phyloP scores from a whole-genome alignment of 129 eudicot genomes.

The Logfia minima region DNA sequence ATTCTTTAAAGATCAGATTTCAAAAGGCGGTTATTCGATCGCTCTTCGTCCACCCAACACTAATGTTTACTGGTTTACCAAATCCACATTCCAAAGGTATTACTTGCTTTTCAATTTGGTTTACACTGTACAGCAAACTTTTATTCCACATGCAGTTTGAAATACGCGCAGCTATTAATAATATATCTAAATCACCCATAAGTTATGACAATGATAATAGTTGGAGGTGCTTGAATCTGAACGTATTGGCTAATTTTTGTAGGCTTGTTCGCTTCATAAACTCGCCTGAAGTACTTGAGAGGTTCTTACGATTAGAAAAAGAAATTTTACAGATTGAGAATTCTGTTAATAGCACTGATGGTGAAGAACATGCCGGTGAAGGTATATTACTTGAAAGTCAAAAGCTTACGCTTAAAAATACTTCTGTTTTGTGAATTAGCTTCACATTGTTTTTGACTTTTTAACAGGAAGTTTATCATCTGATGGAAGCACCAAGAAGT shows the following conservation, averaged over 20 bases:
- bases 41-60: slow-evolving; percentile 70
- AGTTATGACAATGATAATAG: slow-evolving; percentile 4
- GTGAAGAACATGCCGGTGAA: slow-evolving; percentile 48
- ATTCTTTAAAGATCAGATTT: slow-evolving; percentile 84
- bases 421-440: slow-evolving; percentile 9
- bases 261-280: slow-evolving; percentile 95
- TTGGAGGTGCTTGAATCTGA: slow-evolving; percentile 5
- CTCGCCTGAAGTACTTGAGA: slow-evolving; percentile 97
- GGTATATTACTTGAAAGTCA: slow-evolving; percentile 47
- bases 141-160: not conserved
- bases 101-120: not conserved
- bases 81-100: slow-evolving; percentile 89
- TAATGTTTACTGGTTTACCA: slow-evolving; percentile 74
- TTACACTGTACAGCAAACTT: not conserved
- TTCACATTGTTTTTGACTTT: slow-evolving; percentile 12
- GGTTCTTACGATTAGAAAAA: slow-evolving; percentile 69
- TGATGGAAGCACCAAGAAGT: slow-evolving; percentile 57
- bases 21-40: slow-evolving; percentile 94
- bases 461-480: slow-evolving; percentile 49
- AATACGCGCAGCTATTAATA: not conserved
- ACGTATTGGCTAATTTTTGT: slow-evolving; percentile 27
- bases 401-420: slow-evolving; percentile 19
- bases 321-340: slow-evolving; percentile 86
- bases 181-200: not conserved
- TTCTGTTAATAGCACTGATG: slow-evolving; percentile 62